Conservation (phyloP, 306 rosid species). For the Nissolia schottii region DNA sequence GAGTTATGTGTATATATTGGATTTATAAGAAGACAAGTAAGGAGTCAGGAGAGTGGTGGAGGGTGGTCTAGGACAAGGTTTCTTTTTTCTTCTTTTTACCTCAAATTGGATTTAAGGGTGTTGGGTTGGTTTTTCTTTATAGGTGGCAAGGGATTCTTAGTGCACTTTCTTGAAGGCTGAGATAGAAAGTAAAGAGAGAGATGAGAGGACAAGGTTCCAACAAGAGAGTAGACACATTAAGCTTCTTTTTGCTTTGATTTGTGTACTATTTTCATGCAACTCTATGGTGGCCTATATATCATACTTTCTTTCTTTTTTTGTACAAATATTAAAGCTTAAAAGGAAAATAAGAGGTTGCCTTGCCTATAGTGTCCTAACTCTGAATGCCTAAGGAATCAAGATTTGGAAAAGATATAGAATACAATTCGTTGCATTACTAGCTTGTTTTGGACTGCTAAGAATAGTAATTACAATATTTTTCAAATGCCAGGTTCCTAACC, state of each 20-base stretch:
- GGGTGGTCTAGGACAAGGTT: conserved; percentile 16
- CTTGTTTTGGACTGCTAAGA: not conserved
- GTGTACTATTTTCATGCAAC: conserved; percentile 54
- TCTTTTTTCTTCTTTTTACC: conserved; percentile 22
- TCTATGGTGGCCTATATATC: conserved; percentile 29
- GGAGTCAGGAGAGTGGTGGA: not conserved
- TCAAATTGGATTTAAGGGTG: conserved; percentile 22
- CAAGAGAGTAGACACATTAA: no score
- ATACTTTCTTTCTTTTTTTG: conserved; percentile 38
- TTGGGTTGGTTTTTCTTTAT: conserved; percentile 56
- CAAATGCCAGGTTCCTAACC: not conserved
- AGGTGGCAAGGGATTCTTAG: conserved; percentile 48
- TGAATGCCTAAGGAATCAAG: not conserved
- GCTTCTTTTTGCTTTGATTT: conserved; percentile 47
- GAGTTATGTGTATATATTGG: no score
- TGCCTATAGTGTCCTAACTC: not conserved
- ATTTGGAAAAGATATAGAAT: no score
- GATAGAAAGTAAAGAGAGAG: not conserved
- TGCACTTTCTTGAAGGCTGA: conserved; percentile 36
- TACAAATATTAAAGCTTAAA: conserved; percentile 26
- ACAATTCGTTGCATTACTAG: not conserved
- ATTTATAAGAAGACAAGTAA: not conserved
- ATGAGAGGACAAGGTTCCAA: conserved; percentile 34
- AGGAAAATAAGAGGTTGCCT: conserved; percentile 7
- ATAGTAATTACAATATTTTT: not conserved